Conservation (phyloP, 164 flowering plant genomes). For the Umbilicus rupestris region DNA sequence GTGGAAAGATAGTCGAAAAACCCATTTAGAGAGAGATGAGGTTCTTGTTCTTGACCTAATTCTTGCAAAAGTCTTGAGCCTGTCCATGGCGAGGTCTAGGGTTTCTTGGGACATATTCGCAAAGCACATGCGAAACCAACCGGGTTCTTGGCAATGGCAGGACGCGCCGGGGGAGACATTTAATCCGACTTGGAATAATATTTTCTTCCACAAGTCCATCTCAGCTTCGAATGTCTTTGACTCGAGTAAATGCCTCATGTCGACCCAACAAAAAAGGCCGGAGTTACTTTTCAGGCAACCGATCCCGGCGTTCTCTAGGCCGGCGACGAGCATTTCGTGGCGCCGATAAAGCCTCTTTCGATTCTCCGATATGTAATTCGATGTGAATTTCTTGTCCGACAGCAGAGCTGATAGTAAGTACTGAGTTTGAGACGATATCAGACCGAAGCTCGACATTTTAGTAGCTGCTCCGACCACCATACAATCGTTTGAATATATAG, state of each 20-base stretch:
- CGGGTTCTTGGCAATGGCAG: conserved; percentile 84
- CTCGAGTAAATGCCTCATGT: conserved; percentile 59
- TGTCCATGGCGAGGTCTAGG: conserved; percentile 38
- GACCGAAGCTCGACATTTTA: conserved; percentile 85
- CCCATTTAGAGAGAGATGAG: conserved; percentile 38
- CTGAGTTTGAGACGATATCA: conserved; percentile 77
- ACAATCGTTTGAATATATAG: conserved; percentile 57
- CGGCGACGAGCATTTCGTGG: conserved; percentile 38
- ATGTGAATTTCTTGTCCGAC: conserved; percentile 52
- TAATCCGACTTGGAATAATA: conserved; percentile 51
- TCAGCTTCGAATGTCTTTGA: conserved; percentile 52
- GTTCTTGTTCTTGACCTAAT: conserved; percentile 3
- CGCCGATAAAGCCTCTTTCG: conserved; percentile 34
- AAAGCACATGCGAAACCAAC: conserved; percentile 89
- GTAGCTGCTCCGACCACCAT: conserved; percentile 59
- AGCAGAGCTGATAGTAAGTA: conserved; percentile 57
- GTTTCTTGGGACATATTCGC: conserved; percentile 74
- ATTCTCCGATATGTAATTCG: conserved; percentile 42
- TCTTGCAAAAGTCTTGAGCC: conserved; percentile 35
- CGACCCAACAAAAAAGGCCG: conserved; percentile 84
- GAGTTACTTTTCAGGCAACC: conserved; percentile 55
- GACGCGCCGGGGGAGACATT: conserved; percentile 86
- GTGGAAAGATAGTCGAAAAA: conserved; percentile 34
- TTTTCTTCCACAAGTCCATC: conserved; percentile 71
- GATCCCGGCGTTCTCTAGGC: conserved; percentile 42